Base-by-base conservation (phyloP, 345 rosid species). In the Rhodomyrtus tomentosa region DNA sequence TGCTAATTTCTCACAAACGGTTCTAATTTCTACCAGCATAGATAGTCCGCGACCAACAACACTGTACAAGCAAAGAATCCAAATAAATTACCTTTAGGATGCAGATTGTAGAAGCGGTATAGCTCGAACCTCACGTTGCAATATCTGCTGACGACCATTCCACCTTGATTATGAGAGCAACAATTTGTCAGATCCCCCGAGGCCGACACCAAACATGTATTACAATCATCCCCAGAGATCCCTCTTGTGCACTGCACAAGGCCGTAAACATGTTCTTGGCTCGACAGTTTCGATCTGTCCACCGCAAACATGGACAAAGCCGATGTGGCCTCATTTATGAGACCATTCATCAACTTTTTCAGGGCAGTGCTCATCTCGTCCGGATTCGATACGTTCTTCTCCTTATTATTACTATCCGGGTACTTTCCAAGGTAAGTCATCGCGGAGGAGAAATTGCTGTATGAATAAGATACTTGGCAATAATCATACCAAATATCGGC, bases 51-150 rank as follows among this genome's bases (percentile, higher is more conserved):
- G 42, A 40, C 42, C 45, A 68, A 68, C 24, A 36, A 68, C 76
- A 36, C 24, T 16, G 45, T 68, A 45, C 36, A 32, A 68, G 45
- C 10, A 32, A 68, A 36, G 76, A 18, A 15, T 38, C 50, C 51
- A n/a, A 50, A 51, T 36, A 59, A 72, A 21, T 48, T 56, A 50
- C 79, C 52, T 24, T 58, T 1, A 24, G 40, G 18, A 11, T 21
- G 3, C 55, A 7, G 50, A 48, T 59, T 59, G 25, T 83, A 83
- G 45, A 83, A 83, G 14, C n/a, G 0, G 36, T 83, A 49, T 48
- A 59, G 50, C 80, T 59, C 84, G 9, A 83, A 83, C 80, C 80
- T 58, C n/a, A 62, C 84, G 36, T 59, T 59, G 79, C 84, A 83
- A 50, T 62, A 56, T 45, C 79, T 49, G 40, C 54, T 83, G 38